Percentiles rank a stretch among this genome's conserved stretches.
Conservation (phyloP, 805 yeast species). For the Starmerella powellii region DNA sequence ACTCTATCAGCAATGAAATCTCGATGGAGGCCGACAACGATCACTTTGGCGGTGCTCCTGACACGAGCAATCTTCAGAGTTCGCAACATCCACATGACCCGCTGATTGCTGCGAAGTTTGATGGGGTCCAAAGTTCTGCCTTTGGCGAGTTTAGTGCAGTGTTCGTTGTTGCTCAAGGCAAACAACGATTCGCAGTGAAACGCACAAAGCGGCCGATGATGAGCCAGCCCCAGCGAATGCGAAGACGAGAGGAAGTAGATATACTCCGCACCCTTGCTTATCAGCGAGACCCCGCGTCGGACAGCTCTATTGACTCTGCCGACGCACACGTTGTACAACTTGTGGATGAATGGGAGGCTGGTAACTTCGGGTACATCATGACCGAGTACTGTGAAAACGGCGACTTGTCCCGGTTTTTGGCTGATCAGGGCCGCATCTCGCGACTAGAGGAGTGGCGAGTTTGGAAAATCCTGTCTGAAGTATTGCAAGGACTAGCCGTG, state of each 20-base stretch:
- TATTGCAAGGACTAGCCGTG: conserved; percentile 61
- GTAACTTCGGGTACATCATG: conserved; percentile 72
- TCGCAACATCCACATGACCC: conserved; percentile 8
- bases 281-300: no score
- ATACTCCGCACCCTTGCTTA: conserved; percentile 33
- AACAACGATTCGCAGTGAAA: conserved; percentile 64
- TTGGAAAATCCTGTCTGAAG: conserved; percentile 88
- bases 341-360: conserved; percentile 71
- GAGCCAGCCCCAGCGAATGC: conserved; percentile 39
- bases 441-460: conserved; percentile 92
- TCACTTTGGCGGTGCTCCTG: no score
- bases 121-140: conserved; percentile 61
- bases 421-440: conserved; percentile 61
- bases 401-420: conserved; percentile 64
- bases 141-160: conserved; percentile 85
- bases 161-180: conserved; percentile 44
- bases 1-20: no score
- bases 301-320: no score
- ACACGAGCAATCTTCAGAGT: no score
- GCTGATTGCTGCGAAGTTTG: conserved; percentile 39
- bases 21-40: no score
- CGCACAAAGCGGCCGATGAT: conserved; percentile 52
- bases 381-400: conserved; percentile 95
- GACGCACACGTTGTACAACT: conserved; percentile 51
- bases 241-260: conserved; percentile 66